Evolutionary conservation across 202 grass and related monocot species (phyloP).

Genomic region (Zizania palustris): DNA sequence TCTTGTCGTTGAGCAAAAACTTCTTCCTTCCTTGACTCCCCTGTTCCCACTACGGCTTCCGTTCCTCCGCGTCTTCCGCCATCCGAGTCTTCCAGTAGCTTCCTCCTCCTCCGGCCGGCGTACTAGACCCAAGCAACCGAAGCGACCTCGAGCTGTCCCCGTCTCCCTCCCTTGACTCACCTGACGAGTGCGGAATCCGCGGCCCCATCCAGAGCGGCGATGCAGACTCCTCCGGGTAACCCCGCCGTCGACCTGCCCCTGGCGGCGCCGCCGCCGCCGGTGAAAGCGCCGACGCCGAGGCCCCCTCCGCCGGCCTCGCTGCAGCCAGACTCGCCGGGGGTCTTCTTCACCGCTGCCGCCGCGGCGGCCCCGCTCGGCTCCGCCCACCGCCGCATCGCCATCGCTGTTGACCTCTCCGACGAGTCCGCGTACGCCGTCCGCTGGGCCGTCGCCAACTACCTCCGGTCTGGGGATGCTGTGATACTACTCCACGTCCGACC

Average conservation of each 20-base stretch:
- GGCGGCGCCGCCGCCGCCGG: slow-evolving; percentile 54
- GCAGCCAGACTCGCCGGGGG: slow-evolving; percentile 67
- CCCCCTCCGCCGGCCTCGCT: slow-evolving; percentile 58
- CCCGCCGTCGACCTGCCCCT: slow-evolving; percentile 52
- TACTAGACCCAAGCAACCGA: not conserved
- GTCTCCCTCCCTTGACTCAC: too few relatives aligned
- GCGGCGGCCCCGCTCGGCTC: slow-evolving; percentile 45
- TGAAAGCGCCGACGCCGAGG: slow-evolving; percentile 66
- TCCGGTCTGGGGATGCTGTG: slow-evolving; percentile 79
- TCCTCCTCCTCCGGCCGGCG: not conserved
- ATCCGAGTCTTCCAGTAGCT: slow-evolving; percentile 46
- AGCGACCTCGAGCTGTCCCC: not conserved
- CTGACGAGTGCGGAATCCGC: too few relatives aligned
- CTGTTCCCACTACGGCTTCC: too few relatives aligned
- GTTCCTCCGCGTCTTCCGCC: slow-evolving; percentile 28
- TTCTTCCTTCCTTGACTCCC: slow-evolving; percentile 7
- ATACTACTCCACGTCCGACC: slow-evolving; percentile 77
- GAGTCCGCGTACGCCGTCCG: slow-evolving; percentile 70
- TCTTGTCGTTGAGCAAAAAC: too few relatives aligned
- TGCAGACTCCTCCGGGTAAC: slow-evolving; percentile 47
- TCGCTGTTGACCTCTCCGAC: slow-evolving; percentile 86
- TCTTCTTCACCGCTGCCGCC: slow-evolving; percentile 70
- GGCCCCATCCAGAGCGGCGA: slow-evolving; percentile 29
- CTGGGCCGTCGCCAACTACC: slow-evolving; percentile 91
- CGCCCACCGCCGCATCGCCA: slow-evolving; percentile 79